Base-by-base conservation (phyloP, 2,329 filamentous ascomycete species). In the Trichoderma sp. region DNA sequence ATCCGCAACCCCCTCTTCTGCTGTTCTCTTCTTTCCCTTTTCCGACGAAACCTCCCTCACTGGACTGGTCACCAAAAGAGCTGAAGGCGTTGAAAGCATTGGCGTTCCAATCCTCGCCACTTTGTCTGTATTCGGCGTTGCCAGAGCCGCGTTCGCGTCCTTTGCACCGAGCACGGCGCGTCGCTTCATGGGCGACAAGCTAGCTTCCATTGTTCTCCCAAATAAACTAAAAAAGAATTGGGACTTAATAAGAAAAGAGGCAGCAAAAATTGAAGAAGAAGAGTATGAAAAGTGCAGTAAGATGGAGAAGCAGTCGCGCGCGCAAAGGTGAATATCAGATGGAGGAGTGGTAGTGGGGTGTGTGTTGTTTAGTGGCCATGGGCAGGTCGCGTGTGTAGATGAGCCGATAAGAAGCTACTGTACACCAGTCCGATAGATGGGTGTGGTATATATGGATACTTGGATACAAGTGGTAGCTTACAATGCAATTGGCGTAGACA, bases 91-190 rank as follows among this genome's bases (percentile, higher is more conserved):
- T n/a, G 46, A 14, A 6, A 67, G 46, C 43, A 60, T 59, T 46
- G 60, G 18, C 37, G 51, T 49, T n/a, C 39, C 60, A 14, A 68
- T 43, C 54, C 56, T 68, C 2, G 13, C 26, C 37, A 32, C 30
- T 32, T 69, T 69, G 39, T 34, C 54, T n/a, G 43, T 37, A 8
- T 32, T 52, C 24, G 68, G 68, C n/a, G 68, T 67, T 32, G 49
- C 39, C 63, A 67, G 34, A 11, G 46, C 76, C 75, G 80, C 79
- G 78, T 85, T 85, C 66, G 80, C 79, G 77, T 85, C 79, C 61
- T 84, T 77, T 26, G 81, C 76, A 63, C 80, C 83, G 51, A 85
- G 81, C 70, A 81, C 82, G 80, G 81, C 83, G 81, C 83, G 83
- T 81, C 82, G 78, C 75, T 83, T 85, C 46, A 75, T 71, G 13